A percentile compares a stretch with the other conserved stretches of the same genome.
These are phyloP conservation scores for Candida nitratophila DNA, from an alignment of 805 yeast genomes.

Conservation along the genomic window DNA sequence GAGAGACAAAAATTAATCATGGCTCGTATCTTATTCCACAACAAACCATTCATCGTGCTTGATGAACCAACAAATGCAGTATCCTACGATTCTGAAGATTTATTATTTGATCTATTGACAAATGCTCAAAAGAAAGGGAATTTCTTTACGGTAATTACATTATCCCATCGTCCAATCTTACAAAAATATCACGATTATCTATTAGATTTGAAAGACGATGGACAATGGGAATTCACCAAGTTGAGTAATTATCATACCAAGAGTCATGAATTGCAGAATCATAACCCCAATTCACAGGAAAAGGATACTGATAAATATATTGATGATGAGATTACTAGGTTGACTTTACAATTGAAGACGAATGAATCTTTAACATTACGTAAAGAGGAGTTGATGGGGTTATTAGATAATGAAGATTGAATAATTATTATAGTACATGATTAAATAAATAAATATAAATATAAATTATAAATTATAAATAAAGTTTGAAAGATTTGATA, in stretches of 20 bases:
- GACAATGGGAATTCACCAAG: conserved; percentile 41
- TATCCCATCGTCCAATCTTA: conserved; percentile 76
- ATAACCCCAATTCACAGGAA: not conserved
- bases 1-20: conserved; percentile 87
- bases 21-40: conserved; percentile 77
- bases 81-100: conserved; percentile 82
- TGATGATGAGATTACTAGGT: conserved; percentile 67
- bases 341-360: conserved; percentile 52
- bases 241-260: conserved; percentile 4
- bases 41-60: conserved; percentile 73
- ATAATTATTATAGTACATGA: too few relatives aligned
- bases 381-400: conserved; percentile 46
- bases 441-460: not conserved
- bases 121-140: conserved; percentile 25
- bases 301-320: conserved; percentile 26
- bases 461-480: not conserved
- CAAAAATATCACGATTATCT: conserved; percentile 79
- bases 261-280: not conserved
- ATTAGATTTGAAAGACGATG: conserved; percentile 56
- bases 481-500: too few relatives aligned
- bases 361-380: conserved; percentile 56
- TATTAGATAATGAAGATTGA: conserved; percentile 34
- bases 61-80: conserved; percentile 96
- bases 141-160: conserved; percentile 70
- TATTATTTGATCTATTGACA: conserved; percentile 69